Evolutionary conservation across 495 filamentous ascomycete species (phyloP).

Genomic region (Talaromyces wortmannii): DNA sequence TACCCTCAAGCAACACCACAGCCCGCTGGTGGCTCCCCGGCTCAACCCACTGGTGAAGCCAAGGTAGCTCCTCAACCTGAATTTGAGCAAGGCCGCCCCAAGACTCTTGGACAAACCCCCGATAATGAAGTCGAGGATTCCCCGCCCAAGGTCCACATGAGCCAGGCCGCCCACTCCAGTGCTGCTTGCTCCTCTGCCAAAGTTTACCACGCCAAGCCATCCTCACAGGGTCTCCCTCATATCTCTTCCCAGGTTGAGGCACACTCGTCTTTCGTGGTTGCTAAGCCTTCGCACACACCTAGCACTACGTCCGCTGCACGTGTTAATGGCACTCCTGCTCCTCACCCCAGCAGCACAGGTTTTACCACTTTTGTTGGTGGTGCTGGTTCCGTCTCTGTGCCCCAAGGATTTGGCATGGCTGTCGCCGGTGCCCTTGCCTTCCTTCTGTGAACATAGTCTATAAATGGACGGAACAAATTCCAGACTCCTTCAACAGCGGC

Average conservation of each 20-base stretch:
- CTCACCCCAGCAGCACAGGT: not conserved
- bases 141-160: not conserved
- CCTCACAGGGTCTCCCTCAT: not conserved
- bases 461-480: not conserved
- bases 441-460: not conserved
- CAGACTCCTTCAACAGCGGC: not conserved
- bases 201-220: not conserved
- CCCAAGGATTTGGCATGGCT: not conserved
- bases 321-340: not conserved
- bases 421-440: slow-evolving; percentile 2
- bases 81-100: no score
- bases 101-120: no score
- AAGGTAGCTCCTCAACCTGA: no score
- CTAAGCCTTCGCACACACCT: not conserved
- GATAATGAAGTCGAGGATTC: not conserved
- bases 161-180: not conserved
- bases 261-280: not conserved
- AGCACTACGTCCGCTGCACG: not conserved
- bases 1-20: no score
- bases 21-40: no score
- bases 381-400: not conserved
- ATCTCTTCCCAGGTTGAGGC: not conserved
- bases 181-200: not conserved
- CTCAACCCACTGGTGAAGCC: no score
- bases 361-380: not conserved